phyloP scores from a whole-genome alignment of 2,329 filamentous ascomycete genomes.

The Trichoderma citrinoviride region DNA sequence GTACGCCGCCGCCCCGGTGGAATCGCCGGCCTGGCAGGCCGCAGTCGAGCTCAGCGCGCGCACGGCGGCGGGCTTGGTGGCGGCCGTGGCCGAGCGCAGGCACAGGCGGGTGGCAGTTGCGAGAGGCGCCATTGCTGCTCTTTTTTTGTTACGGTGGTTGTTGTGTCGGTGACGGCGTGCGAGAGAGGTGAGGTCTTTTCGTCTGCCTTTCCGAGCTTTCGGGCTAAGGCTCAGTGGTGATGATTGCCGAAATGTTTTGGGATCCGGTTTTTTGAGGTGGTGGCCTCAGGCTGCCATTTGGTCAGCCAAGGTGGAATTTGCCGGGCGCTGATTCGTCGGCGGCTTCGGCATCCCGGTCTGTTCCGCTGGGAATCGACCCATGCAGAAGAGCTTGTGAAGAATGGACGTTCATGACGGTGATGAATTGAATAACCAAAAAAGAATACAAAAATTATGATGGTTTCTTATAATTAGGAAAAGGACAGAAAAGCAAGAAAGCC shows the following conservation, averaged over 20 bases:
- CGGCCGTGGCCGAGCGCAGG: constrained; percentile 54
- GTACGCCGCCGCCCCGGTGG: constrained; percentile 51
- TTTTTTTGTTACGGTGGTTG: too few species aligned
- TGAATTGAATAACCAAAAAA: neutral
- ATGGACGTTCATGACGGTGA: neutral
- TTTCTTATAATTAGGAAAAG: too few species aligned
- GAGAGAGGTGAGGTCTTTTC: constrained; percentile 47
- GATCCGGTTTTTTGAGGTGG: constrained; percentile 28
- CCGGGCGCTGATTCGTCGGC: constrained; percentile 43
- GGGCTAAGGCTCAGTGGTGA: constrained; percentile 29
- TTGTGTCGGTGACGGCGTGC: constrained; percentile 34
- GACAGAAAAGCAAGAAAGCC: too few species aligned
- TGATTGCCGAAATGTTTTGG: constrained; percentile 45
- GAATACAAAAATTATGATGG: too few species aligned
- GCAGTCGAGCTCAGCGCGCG: constrained; percentile 58
- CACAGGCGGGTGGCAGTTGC: constrained; percentile 66
- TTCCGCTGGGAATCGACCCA: constrained; percentile 27
- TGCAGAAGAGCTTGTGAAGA: neutral
- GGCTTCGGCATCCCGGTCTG: constrained; percentile 32
- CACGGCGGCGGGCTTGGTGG: constrained; percentile 43
- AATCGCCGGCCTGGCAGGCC: constrained; percentile 47
- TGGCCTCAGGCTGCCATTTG: constrained; percentile 44
- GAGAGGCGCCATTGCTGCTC: constrained; percentile 57
- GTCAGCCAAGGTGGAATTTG: constrained; percentile 43
- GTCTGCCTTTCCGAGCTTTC: constrained; percentile 26